These are phyloP conservation scores for Choiromyces venosus DNA, from an alignment of 495 filamentous ascomycete genomes.

Conservation along the genomic window DNA sequence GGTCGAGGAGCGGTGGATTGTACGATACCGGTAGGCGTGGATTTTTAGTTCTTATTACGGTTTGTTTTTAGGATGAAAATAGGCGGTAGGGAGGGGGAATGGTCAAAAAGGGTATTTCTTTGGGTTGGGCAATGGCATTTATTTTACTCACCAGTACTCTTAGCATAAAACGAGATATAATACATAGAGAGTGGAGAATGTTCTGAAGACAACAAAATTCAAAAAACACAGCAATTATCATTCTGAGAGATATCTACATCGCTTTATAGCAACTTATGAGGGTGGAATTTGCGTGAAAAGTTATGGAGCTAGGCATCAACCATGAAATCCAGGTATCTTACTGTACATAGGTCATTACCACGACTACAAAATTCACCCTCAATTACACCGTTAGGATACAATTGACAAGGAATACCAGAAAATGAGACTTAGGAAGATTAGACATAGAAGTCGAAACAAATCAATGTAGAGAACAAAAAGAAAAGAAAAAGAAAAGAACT, in stretches of 20 bases:
- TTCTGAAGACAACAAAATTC: not conserved
- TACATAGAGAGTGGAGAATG: not conserved
- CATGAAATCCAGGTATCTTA: not conserved
- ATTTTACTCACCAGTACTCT: not conserved
- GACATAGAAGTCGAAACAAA: constrained; percentile 19
- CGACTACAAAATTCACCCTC: not conserved
- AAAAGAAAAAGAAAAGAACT: constrained; percentile 42
- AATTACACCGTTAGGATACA: constrained; percentile 14
- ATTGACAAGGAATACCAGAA: constrained; percentile 14
- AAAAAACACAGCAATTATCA: not conserved
- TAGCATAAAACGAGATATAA: not conserved
- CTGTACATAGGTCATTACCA: constrained; percentile 16
- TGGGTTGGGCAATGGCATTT: constrained; percentile 1
- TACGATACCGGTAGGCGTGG: not conserved
- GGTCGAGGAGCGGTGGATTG: not conserved
- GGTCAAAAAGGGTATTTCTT: constrained; percentile 22
- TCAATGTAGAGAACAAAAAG: constrained; percentile 24
- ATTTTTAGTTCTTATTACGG: constrained; percentile 7
- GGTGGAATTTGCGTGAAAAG: not conserved
- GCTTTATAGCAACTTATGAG: not conserved
- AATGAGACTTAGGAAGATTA: constrained; percentile 27
- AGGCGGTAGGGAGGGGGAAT: not conserved
- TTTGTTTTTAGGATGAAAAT: not conserved
- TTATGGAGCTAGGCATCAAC: not conserved
- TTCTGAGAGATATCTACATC: not conserved